These are phyloP conservation scores for Boletellus dicymbophilus DNA, from an alignment of 1,284 basidiomycete genomes.

Conservation along the genomic window DNA sequence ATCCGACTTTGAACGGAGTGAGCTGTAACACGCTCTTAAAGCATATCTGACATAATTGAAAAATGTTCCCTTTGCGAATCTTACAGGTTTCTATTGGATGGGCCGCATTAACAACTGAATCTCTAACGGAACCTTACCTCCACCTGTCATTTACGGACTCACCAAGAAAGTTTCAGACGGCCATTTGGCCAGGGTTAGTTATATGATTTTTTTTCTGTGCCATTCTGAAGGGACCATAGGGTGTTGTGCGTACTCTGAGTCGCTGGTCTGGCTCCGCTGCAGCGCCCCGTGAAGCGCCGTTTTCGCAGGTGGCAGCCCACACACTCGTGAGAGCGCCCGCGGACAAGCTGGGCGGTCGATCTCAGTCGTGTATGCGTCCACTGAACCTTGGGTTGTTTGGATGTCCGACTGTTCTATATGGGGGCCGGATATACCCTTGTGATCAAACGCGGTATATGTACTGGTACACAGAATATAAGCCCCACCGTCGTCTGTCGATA, in stretches of 20 bases:
- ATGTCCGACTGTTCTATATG: neutral
- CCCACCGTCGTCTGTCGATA: neutral
- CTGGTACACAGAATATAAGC: neutral
- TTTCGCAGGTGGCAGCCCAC: neutral
- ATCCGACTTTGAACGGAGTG: too few relatives aligned
- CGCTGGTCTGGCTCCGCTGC: too few relatives aligned
- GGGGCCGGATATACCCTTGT: neutral
- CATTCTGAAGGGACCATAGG: neutral
- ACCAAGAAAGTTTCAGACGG: neutral
- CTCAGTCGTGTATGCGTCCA: neutral
- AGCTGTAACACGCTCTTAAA: too few relatives aligned
- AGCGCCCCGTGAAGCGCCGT: neutral
- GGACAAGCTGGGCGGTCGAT: too few relatives aligned
- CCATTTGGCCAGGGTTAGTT: neutral
- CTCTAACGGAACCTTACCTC: neutral
- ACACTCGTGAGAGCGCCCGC: too few relatives aligned
- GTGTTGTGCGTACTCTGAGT: neutral
- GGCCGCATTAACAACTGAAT: neutral
- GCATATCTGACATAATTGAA: too few relatives aligned
- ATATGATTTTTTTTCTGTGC: neutral
- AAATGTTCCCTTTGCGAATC: too few relatives aligned
- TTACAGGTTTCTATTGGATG: neutral
- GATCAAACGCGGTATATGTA: neutral
- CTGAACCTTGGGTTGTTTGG: slow-evolving; percentile 1
- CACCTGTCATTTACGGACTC: neutral